These are phyloP conservation scores for Coemansia sp. DNA, from an alignment of 192 early-diverging fungal genomes.

Conservation along the genomic window DNA sequence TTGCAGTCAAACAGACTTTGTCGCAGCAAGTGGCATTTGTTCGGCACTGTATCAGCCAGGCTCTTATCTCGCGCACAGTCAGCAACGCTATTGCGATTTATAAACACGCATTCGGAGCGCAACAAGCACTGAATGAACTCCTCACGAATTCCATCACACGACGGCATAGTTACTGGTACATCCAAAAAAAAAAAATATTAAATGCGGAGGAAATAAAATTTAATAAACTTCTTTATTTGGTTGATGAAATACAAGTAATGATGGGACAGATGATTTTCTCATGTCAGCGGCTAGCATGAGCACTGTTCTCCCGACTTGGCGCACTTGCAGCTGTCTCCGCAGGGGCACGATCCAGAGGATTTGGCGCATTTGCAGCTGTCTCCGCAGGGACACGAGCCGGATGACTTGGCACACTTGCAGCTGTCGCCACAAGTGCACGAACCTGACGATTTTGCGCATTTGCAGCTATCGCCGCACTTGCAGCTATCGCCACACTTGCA, in stretches of 20 bases:
- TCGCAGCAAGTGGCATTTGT: slow-evolving; percentile 33
- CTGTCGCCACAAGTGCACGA: slow-evolving; percentile 4
- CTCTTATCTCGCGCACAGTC: slow-evolving; percentile 48
- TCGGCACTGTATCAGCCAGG: slow-evolving; percentile 30
- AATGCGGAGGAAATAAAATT: no score
- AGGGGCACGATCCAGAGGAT: not conserved
- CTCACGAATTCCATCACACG: slow-evolving; percentile 49
- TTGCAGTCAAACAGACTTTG: slow-evolving; percentile 53
- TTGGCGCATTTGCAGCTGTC: not conserved
- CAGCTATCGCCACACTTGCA: slow-evolving; percentile 27
- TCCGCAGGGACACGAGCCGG: slow-evolving; percentile 13
- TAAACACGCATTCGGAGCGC: slow-evolving; percentile 49
- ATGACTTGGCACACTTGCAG: slow-evolving; percentile 21
- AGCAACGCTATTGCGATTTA: slow-evolving; percentile 39
- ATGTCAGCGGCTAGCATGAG: no score
- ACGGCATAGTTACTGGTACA: slow-evolving; percentile 25
- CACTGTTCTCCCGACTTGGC: no score
- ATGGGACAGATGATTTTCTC: not conserved
- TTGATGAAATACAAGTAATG: not conserved
- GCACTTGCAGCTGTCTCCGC: not conserved
- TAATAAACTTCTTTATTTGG: no score
- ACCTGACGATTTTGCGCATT: not conserved
- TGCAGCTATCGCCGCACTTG: slow-evolving; percentile 17
- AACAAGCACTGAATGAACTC: slow-evolving; percentile 48
- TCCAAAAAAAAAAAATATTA: no score